Conservation (phyloP, 2,329 filamentous ascomycete genomes). For the Penicillium sp. region DNA sequence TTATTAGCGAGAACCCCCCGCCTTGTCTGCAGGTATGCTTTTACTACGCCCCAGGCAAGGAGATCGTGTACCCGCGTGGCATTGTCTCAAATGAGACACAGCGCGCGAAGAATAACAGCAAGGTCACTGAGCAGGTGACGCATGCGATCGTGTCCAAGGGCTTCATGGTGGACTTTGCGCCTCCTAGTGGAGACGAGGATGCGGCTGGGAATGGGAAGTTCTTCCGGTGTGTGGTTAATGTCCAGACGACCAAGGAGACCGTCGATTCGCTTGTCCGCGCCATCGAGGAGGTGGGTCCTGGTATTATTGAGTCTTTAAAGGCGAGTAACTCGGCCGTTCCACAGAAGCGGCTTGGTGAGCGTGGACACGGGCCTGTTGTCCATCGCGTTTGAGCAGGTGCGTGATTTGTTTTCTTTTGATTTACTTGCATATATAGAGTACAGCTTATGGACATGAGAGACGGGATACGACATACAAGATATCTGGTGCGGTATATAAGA, state of each 20-base stretch:
- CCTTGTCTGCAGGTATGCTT: slow-evolving; percentile 95
- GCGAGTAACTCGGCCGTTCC: slow-evolving; percentile 12
- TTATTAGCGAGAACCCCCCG: slow-evolving; percentile 73
- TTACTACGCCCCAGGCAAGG: slow-evolving; percentile 68
- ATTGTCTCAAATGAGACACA: slow-evolving; percentile 35
- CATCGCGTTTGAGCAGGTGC: slow-evolving; percentile 16
- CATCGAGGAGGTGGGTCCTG: slow-evolving; percentile 51
- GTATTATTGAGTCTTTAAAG: slow-evolving; percentile 32
- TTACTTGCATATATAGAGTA: slow-evolving; percentile 8
- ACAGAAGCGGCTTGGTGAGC: slow-evolving; percentile 31
- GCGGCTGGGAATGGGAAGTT: slow-evolving; percentile 61
- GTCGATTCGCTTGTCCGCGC: slow-evolving; percentile 61
- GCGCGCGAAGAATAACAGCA: slow-evolving; percentile 51
- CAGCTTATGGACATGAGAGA: neutral
- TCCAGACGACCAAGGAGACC: slow-evolving; percentile 58
- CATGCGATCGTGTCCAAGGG: slow-evolving; percentile 56
- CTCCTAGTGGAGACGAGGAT: slow-evolving; percentile 47
- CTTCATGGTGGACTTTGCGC: slow-evolving; percentile 69
- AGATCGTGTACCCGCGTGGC: slow-evolving; percentile 41
- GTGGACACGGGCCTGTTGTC: slow-evolving; percentile 37
- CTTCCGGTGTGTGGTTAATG: slow-evolving; percentile 68
- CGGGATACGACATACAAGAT: slow-evolving; percentile 1
- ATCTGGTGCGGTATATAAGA: neutral
- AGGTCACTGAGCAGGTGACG: slow-evolving; percentile 56
- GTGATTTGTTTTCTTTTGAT: neutral